Conservation (phyloP, 768 basidiomycete genomes). For the Dioszegia crocea region DNA sequence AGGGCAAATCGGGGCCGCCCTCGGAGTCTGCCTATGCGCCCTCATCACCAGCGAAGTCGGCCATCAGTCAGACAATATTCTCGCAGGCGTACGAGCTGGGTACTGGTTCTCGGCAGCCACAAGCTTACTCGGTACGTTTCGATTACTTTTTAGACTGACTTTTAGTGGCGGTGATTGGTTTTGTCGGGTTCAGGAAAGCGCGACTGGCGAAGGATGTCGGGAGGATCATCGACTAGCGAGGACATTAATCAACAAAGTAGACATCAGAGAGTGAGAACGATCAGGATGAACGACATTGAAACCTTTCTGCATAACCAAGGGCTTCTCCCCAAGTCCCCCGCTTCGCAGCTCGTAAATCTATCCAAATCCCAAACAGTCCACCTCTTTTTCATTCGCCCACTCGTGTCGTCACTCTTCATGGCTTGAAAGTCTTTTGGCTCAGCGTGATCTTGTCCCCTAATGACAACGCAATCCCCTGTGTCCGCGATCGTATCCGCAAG, state of each 20-base stretch:
- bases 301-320: too few relatives aligned
- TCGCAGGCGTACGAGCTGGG: slow-evolving; percentile 9
- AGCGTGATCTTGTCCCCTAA: slow-evolving; percentile 55
- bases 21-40: slow-evolving; percentile 15
- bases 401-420: slow-evolving; percentile 7
- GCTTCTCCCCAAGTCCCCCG: too few relatives aligned
- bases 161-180: background rate
- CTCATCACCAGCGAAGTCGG: slow-evolving; percentile 15
- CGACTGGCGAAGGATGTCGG: slow-evolving; percentile 10
- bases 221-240: too few relatives aligned
- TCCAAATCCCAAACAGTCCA: too few relatives aligned
- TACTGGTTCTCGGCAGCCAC: slow-evolving; percentile 15
- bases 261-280: too few relatives aligned
- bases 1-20: slow-evolving; percentile 5
- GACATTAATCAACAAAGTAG: too few relatives aligned
- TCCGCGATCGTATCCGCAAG: slow-evolving; percentile 93
- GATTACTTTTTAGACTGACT: background rate
- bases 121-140: slow-evolving; percentile 13
- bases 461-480: slow-evolving; percentile 92
- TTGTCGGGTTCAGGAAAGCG: background rate
- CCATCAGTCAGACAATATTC: slow-evolving; percentile 7
- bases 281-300: too few relatives aligned
- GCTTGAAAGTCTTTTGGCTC: slow-evolving; percentile 39
- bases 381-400: background rate
- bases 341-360: too few relatives aligned